Evolutionary conservation across 257 asterid species (phyloP).

Genomic region (Catharanthus roseus): DNA sequence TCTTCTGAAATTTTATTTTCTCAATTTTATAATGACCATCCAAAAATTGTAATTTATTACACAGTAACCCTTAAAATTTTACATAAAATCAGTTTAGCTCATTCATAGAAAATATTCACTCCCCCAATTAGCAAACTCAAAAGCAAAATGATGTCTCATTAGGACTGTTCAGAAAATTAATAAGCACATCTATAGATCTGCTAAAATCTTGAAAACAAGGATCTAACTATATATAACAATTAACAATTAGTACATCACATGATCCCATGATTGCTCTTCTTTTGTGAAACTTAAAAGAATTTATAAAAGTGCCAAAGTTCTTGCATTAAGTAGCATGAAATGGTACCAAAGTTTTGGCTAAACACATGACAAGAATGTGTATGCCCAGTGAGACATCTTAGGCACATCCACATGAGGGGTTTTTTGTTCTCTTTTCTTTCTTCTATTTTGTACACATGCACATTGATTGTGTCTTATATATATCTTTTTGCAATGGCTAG

Average conservation of each 20-base stretch:
- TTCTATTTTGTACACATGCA: neutral
- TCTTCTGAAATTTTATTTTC: too few species aligned
- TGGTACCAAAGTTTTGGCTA: neutral
- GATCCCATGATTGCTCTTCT: neutral
- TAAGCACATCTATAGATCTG: too few species aligned
- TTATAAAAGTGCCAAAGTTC: neutral
- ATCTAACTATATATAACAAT: neutral
- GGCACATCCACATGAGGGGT: neutral
- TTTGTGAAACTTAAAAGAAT: neutral
- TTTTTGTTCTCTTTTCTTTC: neutral
- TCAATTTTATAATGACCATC: too few species aligned
- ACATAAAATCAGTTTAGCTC: too few species aligned
- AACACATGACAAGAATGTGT: constrained; percentile 5
- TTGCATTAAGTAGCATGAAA: neutral
- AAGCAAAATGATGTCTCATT: neutral
- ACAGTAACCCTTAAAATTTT: too few species aligned
- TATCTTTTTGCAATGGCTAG: too few species aligned
- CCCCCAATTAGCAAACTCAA: too few species aligned
- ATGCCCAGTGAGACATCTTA: neutral
- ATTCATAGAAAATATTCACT: too few species aligned
- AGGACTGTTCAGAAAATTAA: neutral
- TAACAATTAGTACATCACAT: neutral
- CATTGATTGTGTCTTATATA: too few species aligned
- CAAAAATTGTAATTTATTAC: too few species aligned
- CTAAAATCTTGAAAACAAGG: neutral